A percentile compares a stretch with the other conserved stretches of the same genome.
Evolutionary conservation across 2,329 filamentous ascomycete genomes (phyloP).

Genomic region (Plectosphaerella cucumerina): DNA sequence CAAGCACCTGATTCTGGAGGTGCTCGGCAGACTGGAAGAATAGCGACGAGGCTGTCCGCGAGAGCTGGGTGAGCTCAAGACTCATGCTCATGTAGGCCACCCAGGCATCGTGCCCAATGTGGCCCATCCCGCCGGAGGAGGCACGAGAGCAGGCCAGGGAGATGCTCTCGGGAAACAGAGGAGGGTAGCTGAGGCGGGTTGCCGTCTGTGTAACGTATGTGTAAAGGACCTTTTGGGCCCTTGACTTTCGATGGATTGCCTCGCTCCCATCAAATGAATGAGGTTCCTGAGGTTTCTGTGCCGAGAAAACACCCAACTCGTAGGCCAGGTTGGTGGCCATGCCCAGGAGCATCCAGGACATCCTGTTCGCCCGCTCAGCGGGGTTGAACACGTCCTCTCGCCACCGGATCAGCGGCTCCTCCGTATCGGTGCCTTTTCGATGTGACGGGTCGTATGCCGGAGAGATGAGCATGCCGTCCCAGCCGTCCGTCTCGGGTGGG

Average conservation of each 20-base stretch:
- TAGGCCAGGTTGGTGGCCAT: conserved; percentile 15
- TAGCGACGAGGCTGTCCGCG: conserved; percentile 13
- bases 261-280: not conserved
- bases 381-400: conserved; percentile 19
- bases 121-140: not conserved
- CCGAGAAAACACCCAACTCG: conserved; percentile 15
- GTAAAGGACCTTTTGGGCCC: conserved; percentile 15
- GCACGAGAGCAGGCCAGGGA: conserved; percentile 1
- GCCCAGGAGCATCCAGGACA: conserved; percentile 22
- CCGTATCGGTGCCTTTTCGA: conserved; percentile 12
- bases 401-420: conserved; percentile 17
- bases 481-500: conserved; percentile 17
- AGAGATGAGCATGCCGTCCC: conserved; percentile 14
- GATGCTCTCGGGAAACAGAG: conserved; percentile 7
- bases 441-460: conserved; percentile 15
- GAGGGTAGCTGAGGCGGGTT: conserved; percentile 3
- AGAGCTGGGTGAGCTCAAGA: conserved; percentile 13
- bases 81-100: conserved; percentile 14
- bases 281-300: not conserved
- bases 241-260: not conserved
- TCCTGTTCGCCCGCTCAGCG: conserved; percentile 17
- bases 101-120: not conserved
- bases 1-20: conserved; percentile 12
- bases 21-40: conserved; percentile 15
- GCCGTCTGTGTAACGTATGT: conserved; percentile 14